A percentile compares a stretch with the other conserved stretches of the same genome.
Conservation (phyloP, 2,329 filamentous ascomycete species). For the Neofusicoccum sp. region DNA sequence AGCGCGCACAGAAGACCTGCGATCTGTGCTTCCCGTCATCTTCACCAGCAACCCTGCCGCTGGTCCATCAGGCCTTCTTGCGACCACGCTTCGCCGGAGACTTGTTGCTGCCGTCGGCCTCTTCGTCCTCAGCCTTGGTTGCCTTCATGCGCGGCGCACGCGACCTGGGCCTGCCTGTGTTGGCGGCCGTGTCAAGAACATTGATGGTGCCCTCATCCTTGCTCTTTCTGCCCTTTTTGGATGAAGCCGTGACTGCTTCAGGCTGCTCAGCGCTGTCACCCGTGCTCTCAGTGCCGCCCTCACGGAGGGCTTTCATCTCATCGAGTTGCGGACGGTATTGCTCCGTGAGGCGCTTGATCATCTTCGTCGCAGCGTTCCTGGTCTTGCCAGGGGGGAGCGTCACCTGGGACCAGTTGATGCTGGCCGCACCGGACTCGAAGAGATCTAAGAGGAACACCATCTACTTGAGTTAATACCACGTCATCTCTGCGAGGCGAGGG, state of each 20-base stretch:
- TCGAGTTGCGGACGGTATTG: not conserved
- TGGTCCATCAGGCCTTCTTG: not conserved
- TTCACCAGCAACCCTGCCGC: too few species aligned
- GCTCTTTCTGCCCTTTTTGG: constrained; percentile 2
- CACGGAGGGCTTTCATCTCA: not conserved
- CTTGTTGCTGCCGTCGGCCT: not conserved
- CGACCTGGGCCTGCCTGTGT: not conserved
- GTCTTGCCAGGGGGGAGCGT: constrained; percentile 2
- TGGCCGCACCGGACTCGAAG: not conserved
- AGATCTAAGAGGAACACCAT: not conserved
- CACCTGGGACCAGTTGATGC: not conserved
- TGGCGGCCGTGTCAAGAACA: not conserved
- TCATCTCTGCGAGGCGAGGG: not conserved
- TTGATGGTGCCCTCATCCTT: not conserved
- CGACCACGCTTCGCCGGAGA: not conserved
- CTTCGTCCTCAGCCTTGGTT: not conserved
- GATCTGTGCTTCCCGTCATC: too few species aligned
- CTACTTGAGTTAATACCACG: not conserved
- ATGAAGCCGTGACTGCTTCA: not conserved
- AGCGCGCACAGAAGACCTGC: too few species aligned
- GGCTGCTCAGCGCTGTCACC: not conserved
- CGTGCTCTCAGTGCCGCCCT: not conserved
- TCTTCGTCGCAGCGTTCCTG: not conserved
- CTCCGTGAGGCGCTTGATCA: not conserved
- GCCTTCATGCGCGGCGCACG: not conserved